These are phyloP conservation scores for Oryza australiensis DNA, from an alignment of 176 grass and related monocot genomes.

Conservation along the genomic window DNA sequence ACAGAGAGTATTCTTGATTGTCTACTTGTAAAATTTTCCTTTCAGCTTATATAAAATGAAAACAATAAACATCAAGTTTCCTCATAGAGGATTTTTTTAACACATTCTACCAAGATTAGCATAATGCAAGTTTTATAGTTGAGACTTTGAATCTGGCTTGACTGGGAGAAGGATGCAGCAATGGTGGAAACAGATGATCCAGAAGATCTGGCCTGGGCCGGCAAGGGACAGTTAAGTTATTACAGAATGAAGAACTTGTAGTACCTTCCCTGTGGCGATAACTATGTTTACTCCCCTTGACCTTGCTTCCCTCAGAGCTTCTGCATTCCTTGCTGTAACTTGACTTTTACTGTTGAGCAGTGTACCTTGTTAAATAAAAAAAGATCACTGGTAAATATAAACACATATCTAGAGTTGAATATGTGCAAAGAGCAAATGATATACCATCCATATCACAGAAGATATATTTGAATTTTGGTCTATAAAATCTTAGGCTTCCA, in stretches of 20 bases:
- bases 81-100: background rate
- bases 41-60: slow-evolving; percentile 18
- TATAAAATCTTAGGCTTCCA: slow-evolving; percentile 86
- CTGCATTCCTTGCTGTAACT: slow-evolving; percentile 71
- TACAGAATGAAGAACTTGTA: slow-evolving; percentile 1
- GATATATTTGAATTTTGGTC: slow-evolving; percentile 92
- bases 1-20: background rate
- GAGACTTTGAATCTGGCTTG: background rate
- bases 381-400: slow-evolving; percentile 18
- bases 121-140: background rate
- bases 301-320: slow-evolving; percentile 83
- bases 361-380: slow-evolving; percentile 62
- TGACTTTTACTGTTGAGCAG: slow-evolving; percentile 96
- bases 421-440: slow-evolving; percentile 25
- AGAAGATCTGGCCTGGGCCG: background rate
- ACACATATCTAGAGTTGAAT: slow-evolving; percentile 19
- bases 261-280: slow-evolving; percentile 97
- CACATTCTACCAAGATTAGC: background rate
- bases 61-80: slow-evolving; percentile 10
- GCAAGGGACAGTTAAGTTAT: background rate
- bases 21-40: background rate
- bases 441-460: slow-evolving; percentile 99
- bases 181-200: background rate
- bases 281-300: slow-evolving; percentile 92
- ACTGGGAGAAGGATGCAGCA: background rate